Percentiles rank a stretch among this genome's conserved stretches.
Evolutionary conservation across 1,139 yeast genomes (phyloP).

Genomic region (Yamadazyma buinensis): DNA sequence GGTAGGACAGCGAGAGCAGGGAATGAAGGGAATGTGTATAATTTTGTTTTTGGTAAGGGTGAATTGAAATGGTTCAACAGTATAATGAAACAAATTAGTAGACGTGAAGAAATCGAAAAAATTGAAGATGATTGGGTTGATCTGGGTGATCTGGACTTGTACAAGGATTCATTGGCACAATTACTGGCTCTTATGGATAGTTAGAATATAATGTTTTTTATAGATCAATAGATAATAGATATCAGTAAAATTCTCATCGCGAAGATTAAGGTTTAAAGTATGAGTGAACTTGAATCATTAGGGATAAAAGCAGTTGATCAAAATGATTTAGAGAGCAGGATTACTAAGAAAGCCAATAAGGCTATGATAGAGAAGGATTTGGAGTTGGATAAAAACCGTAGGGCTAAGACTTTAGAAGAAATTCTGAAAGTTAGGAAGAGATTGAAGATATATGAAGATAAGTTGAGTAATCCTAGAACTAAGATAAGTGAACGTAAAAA

Average conservation of each 20-base stretch:
- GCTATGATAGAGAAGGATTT: constrained; percentile 58
- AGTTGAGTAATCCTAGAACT: constrained; percentile 50
- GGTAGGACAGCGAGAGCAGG: constrained; percentile 98
- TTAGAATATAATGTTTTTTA: not conserved
- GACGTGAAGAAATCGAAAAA: constrained; percentile 20
- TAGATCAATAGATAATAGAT: not conserved
- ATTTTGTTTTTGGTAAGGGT: constrained; percentile 68
- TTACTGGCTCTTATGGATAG: constrained; percentile 1
- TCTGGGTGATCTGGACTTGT: constrained; percentile 3
- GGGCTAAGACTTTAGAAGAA: constrained; percentile 58
- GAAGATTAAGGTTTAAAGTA: not conserved
- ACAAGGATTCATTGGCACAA: constrained; percentile 1
- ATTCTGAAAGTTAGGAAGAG: constrained; percentile 41
- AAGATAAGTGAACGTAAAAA: constrained; percentile 64
- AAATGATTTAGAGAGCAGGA: constrained; percentile 64
- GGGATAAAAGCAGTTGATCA: constrained; percentile 64
- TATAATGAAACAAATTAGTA: constrained; percentile 42
- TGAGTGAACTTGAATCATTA: constrained; percentile 20
- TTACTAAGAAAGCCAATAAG: constrained; percentile 66
- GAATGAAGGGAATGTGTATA: constrained; percentile 68
- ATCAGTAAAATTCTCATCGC: not conserved
- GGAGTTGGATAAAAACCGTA: constrained; percentile 71
- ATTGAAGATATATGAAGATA: constrained; percentile 43
- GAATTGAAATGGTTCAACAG: constrained; percentile 66
- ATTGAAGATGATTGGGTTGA: constrained; percentile 1